Evolutionary conservation across 768 basidiomycete genomes (phyloP), one percentile per base, ranked within the genome.

Genomic region (Tricholoma bakamatsutake): DNA sequence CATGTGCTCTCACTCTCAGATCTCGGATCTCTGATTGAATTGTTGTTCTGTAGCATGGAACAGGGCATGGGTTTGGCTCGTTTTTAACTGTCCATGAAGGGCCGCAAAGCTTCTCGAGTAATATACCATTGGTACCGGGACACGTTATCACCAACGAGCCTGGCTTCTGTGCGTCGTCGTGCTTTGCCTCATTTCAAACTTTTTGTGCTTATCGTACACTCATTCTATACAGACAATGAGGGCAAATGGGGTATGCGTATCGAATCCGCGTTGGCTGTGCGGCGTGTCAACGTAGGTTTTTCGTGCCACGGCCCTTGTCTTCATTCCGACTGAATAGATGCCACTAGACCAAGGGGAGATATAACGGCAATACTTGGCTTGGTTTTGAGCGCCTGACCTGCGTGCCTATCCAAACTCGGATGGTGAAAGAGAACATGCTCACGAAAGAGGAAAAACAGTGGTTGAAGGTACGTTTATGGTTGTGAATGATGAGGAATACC

Each of bases 101-200:
- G 10, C 82, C 90, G 13, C 84, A 93, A 56, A 82, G 87, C 39
- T 91, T 96, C 71, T 78, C 82, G 18, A 84, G 78, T 64, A 76
- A 76, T 39, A 77, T 85, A 30, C 80, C 90, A 2, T 79, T 98
- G 31, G 76, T 79, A 21, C 83, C 84, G n/a, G 97, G 97, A 10
- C 86, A 97, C 69, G 84, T 95, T 62, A 84, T 95, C 56, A 93
- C 93, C 47, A 95, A 97, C 64, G 94, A 98, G 71, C 96, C 94
- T 47, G 94, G 93, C 15, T 60, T 42, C 46, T 52, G 33, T 37
- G 37, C 48, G 49, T 62, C 48, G 49, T 62, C 42, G 56, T 63
- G 30, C 61, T 35, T 62, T 43, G 52, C 43, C 42, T 54, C 45
- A 21, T 57, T 53, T 57, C 54, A 33, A 37, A 35, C 53, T 50